Evolutionary conservation across 83 land plant genomes (phyloP), one percentile per base, ranked within the genome.

Genomic region (Larix sibirica): DNA sequence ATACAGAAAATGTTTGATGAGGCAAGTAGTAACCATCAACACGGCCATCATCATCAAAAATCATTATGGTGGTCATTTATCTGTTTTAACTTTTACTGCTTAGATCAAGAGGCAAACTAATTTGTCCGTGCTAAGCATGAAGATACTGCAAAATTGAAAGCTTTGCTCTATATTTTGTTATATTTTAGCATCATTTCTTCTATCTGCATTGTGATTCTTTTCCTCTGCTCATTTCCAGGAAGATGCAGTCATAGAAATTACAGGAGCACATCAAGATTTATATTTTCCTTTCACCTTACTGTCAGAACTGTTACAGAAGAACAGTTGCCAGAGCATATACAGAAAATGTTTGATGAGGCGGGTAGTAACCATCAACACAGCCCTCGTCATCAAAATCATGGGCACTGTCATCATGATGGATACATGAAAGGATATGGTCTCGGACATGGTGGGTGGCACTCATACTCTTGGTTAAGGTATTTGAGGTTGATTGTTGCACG

Each of bases 401-500:
- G 28, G 28, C 28, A 28, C 28, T 28, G 28, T 28, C 28, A 28
- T 28, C 28, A 28, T 28, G 28, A 28, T 28, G 28, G 83, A 12
- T 83, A 83, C 77, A 88, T 85, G 85, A 83, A 85, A 77, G 85
- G 85, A 18, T 85, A 88, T 79, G 90, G 87, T 61, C 89, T 88
- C 64, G 86, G 89, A 70, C 86, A 87, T 63, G 84, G 82, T 40
- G 76, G 76, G 44, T 71, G 76, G 76, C 76, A 71, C 23, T 71
- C 36, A 71, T 71, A 71, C 18, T 1, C 38, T 69, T 4, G 42
- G 0, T 36, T 42, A 17, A 12, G 3, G 36, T 71, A 18, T 40
- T 40, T 8, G 23, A 71, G 76, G n/a, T 71, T 71, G 76, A 9
- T 40, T 42, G 40, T 18, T 71, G n/a, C n/a, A 5, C 23, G 3